Evolutionary conservation across 176 grass and related monocot genomes (phyloP), one percentile per base, ranked within the genome.

Genomic region (Saccharum officinarum): DNA sequence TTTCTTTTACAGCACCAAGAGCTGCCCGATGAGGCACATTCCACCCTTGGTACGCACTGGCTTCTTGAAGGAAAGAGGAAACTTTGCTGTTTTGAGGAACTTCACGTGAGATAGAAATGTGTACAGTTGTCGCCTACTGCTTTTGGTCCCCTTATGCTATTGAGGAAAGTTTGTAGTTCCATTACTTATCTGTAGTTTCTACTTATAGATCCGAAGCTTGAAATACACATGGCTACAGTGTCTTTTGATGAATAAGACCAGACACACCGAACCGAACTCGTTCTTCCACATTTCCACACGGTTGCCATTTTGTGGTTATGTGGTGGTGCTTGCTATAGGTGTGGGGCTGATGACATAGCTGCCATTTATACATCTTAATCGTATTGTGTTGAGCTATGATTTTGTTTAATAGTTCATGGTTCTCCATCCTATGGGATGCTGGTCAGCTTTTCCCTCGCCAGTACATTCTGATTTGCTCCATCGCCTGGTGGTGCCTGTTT

Each of bases 1-100:
- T 59, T 79, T 23, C 17, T 87, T 72, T 71, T 82, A 5, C 92
- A 97, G 92, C 92, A 84, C 92, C 92, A 44, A 89, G 94, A 90
- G 77, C 76, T 39, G 73, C 79, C 44, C 85, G 31, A 81, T 91
- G 90, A 94, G 83, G 66, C 41, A 15, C 4, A 10, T 63, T 2
- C 25, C 31, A 23, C 47, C 47, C 8, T 39, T 38, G n/a, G 36
- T 77, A 9, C 20, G 42, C 13, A 46, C 28, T 26, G 76, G 59
- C 64, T 15, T 69, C 46, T 79, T 34, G 72, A 75, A 87, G 54
- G 80, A 66, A 91, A 89, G 78, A 65, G 68, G 67, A 37, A 83
- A 52, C 70, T 75, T 69, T 92, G 69, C 80, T 75, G 57, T 63
- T 57, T 83, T 67, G 61, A 82, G 73, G 71, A 89, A 82, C 80